Percentiles rank a stretch among this genome's conserved stretches.
These are phyloP conservation scores for Mucor piriformis DNA, from an alignment of 371 early-diverging fungal genomes.

Conservation along the genomic window DNA sequence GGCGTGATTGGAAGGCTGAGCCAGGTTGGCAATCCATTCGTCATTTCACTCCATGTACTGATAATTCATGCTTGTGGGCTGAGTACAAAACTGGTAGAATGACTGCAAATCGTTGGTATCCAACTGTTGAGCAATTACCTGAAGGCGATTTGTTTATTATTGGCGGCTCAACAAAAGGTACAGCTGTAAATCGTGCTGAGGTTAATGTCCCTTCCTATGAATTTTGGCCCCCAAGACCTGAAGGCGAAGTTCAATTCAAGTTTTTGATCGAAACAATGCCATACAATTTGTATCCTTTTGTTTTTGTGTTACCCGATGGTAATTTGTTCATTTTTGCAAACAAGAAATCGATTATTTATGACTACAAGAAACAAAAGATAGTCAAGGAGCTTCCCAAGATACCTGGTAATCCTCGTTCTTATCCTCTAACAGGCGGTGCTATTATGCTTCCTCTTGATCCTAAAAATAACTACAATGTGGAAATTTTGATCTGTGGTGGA, in stretches of 20 bases:
- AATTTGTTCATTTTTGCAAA: slow-evolving; percentile 63
- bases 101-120: slow-evolving; percentile 66
- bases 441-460: slow-evolving; percentile 66
- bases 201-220: slow-evolving; percentile 55
- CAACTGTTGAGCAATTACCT: slow-evolving; percentile 61
- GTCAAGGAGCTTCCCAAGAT: slow-evolving; percentile 58
- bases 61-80: slow-evolving; percentile 47
- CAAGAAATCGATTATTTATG: slow-evolving; percentile 53
- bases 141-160: slow-evolving; percentile 62
- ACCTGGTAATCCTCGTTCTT: slow-evolving; percentile 61
- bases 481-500: slow-evolving; percentile 69
- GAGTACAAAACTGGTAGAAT: slow-evolving; percentile 45
- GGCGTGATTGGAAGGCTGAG: slow-evolving; percentile 49
- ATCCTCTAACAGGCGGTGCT: slow-evolving; percentile 64
- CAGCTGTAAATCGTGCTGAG: slow-evolving; percentile 55
- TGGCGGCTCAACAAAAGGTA: slow-evolving; percentile 59
- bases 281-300: slow-evolving; percentile 61
- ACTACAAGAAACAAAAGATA: slow-evolving; percentile 53
- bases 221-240: slow-evolving; percentile 49
- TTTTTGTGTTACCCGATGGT: slow-evolving; percentile 55
- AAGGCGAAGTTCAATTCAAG: slow-evolving; percentile 37
- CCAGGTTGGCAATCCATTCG: slow-evolving; percentile 65
- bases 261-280: slow-evolving; percentile 66
- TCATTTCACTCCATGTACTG: slow-evolving; percentile 52
- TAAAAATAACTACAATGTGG: slow-evolving; percentile 60